Base-by-base conservation (phyloP, 345 rosid genomes). In the Boechera divaricarpa region DNA sequence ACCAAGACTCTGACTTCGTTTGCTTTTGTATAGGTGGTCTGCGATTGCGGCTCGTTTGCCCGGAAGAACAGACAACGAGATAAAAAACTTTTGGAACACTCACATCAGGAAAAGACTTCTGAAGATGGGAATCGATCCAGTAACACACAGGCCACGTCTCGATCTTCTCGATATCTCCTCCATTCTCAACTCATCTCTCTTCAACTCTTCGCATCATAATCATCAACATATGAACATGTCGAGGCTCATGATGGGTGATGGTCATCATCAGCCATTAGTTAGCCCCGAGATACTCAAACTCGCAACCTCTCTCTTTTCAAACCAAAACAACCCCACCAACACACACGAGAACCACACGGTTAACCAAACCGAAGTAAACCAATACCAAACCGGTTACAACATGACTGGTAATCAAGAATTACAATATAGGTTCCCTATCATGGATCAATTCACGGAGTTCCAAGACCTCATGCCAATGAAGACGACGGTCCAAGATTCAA, bases 11-110 rank as follows among this genome's bases (percentile, higher is more conserved):
- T 48, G 6, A 42, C 70, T 63, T 51, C 7, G 15, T 57, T 42
- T 63, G 41, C 3, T 52, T 41, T 70, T 4, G 51, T 31, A n/a
- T 58, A 93, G 98, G 84, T 93, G 98, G 98, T 93, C 98, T 33
- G 83, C 87, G 1, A 93, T 93, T 78, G 98, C 98, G 69, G 79
- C 89, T 74, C 87, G 86, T 3, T 80, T 93, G 60, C 97, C 95
- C 0, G 97, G 97, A 78, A 79, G 98, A 80, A 93, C 98, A 1
- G 98, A 93, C 57, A 93, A 93, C 41, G 98, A 91, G 77, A 91
- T 93, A 28, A 93, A 93, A 71, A 93, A 93, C 62, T 89, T 83
- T 45, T 93, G 98, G 98, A 93, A 93, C 82, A 93, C 98, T 44
- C 93, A 82, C 83, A 87, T 93, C 76, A 91, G 80, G 82, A 93